phyloP scores from a whole-genome alignment of 2,329 filamentous ascomycete genomes.

The Sporothrix mexicana region DNA sequence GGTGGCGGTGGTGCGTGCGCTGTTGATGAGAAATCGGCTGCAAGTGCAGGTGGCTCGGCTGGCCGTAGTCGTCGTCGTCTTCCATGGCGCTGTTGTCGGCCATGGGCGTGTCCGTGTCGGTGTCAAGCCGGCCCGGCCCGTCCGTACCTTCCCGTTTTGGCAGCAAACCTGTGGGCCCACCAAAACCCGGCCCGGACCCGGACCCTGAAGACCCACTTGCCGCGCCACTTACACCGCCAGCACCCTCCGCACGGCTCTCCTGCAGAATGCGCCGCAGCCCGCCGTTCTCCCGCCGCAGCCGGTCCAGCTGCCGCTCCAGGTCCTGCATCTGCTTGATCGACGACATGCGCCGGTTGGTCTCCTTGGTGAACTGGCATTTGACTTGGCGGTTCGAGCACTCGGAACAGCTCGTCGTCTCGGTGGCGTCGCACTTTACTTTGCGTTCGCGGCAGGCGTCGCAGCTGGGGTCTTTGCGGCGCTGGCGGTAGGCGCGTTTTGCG shows the following conservation, averaged over 20 bases:
- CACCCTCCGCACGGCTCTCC: conserved; percentile 49
- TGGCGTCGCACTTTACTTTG: conserved; percentile 91
- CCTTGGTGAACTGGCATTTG: conserved; percentile 98
- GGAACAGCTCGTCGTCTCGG: conserved; percentile 93
- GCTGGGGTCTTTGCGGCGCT: conserved; percentile 93
- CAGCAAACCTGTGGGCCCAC: background rate
- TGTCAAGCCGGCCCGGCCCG: background rate
- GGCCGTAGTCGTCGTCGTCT: background rate
- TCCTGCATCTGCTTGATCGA: conserved; percentile 99
- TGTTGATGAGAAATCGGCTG: too few species aligned
- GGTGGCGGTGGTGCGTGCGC: too few species aligned
- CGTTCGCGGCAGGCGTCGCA: conserved; percentile 94
- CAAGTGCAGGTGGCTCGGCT: background rate
- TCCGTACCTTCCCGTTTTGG: conserved; percentile 37
- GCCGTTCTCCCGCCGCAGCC: conserved; percentile 78
- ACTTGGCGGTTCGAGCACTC: conserved; percentile 97
- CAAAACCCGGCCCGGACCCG: conserved; percentile 1
- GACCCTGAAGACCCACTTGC: conserved; percentile 14
- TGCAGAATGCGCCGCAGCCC: conserved; percentile 71
- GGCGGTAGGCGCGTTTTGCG: conserved; percentile 92
- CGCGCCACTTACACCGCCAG: conserved; percentile 39
- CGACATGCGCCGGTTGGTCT: conserved; percentile 97
- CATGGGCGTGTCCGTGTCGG: conserved; percentile 20
- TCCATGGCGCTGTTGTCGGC: conserved; percentile 2
- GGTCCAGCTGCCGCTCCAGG: conserved; percentile 86